Evolutionary conservation across 73 alveolate species (phyloP).

Genomic region (Symbiodinium natans): DNA sequence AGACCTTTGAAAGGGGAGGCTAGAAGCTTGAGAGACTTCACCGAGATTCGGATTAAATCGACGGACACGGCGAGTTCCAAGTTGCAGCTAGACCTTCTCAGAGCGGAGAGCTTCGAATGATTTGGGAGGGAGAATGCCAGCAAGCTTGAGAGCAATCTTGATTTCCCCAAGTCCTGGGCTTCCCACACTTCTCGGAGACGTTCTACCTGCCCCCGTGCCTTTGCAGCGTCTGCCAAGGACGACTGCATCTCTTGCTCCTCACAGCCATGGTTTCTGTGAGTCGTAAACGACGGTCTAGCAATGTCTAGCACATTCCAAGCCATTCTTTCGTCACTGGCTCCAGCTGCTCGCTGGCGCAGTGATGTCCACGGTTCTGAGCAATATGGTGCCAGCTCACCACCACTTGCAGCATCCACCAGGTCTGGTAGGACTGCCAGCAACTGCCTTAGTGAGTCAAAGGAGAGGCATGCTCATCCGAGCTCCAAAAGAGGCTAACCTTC

Average conservation of each 20-base stretch:
- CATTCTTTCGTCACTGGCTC: no score
- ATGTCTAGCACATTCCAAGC: no score
- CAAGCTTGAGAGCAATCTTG: background rate
- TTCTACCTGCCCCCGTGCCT: background rate
- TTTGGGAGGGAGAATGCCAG: no score
- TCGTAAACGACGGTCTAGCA: no score
- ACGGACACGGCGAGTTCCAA: no score
- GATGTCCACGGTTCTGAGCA: background rate
- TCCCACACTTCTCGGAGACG: background rate
- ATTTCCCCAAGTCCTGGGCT: background rate
- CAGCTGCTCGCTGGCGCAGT: constrained; percentile 11
- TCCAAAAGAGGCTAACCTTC: no score
- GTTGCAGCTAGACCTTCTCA: no score
- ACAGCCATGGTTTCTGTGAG: background rate
- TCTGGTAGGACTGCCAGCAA: background rate
- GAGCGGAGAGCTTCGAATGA: no score
- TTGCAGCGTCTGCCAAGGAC: background rate
- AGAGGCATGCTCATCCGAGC: no score
- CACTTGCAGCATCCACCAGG: background rate
- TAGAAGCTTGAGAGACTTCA: no score
- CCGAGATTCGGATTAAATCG: no score
- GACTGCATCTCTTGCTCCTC: constrained; percentile 23
- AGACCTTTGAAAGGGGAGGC: no score
- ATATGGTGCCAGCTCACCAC: constrained; percentile 1
- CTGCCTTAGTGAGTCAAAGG: background rate